Percentiles rank a stretch among this genome's conserved stretches.
Evolutionary conservation across 2,329 filamentous ascomycete species (phyloP).

Genomic region (Passalora sequoiae): DNA sequence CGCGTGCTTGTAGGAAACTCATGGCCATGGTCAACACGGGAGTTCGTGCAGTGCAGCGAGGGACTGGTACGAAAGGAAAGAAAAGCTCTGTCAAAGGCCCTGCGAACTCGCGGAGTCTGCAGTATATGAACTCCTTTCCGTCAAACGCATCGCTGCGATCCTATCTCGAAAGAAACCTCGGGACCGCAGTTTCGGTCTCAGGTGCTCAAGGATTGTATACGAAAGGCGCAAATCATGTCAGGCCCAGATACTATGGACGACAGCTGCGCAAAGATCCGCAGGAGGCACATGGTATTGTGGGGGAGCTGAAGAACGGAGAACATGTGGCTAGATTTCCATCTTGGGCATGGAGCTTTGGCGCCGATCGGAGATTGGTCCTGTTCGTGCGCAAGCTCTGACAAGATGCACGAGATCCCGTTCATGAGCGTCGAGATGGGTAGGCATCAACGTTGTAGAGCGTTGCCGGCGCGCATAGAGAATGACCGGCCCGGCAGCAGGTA

Average conservation of each 20-base stretch:
- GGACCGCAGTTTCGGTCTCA: not conserved
- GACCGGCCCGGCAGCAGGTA: not conserved
- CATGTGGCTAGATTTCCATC: not conserved
- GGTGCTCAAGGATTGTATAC: not conserved
- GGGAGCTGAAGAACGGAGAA: not conserved
- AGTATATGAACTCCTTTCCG: not conserved
- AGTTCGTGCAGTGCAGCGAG: not conserved
- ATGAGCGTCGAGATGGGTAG: not conserved
- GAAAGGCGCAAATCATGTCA: not conserved
- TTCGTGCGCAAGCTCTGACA: not conserved
- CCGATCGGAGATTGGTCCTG: not conserved
- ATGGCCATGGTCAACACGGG: not conserved
- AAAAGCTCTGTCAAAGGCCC: not conserved
- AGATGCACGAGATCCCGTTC: not conserved
- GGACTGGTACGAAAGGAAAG: not conserved
- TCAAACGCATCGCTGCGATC: not conserved
- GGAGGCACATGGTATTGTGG: not conserved
- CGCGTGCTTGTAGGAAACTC: conserved; percentile 6
- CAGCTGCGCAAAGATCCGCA: not conserved
- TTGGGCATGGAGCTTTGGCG: not conserved
- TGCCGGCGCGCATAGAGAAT: not conserved
- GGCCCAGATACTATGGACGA: not conserved
- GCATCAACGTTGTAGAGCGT: no score
- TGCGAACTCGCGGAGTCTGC: not conserved
- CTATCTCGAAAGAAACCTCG: not conserved